phyloP scores from a whole-genome alignment of 2,329 filamentous ascomycete species.

The Fusarium foetens region DNA sequence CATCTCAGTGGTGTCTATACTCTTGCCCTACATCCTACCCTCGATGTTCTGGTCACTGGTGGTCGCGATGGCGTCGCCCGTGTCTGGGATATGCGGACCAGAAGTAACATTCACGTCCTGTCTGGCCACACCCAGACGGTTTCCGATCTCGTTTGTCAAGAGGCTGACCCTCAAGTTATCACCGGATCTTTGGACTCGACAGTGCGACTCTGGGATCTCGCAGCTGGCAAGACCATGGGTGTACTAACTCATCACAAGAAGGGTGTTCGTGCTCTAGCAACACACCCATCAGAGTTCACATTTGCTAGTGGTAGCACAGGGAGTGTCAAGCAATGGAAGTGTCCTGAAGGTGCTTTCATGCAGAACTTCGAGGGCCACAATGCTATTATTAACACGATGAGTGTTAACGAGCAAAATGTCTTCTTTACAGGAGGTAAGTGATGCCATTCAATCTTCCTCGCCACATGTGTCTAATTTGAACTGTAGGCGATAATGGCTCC shows the following conservation, averaged over 20 bases:
- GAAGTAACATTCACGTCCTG: slow-evolving; percentile 94
- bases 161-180: slow-evolving; percentile 96
- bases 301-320: slow-evolving; percentile 93
- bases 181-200: slow-evolving; percentile 92
- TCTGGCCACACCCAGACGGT: slow-evolving; percentile 92
- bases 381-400: slow-evolving; percentile 92
- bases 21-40: slow-evolving; percentile 88
- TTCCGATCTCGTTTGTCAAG: slow-evolving; percentile 89
- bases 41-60: slow-evolving; percentile 94
- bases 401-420: slow-evolving; percentile 94
- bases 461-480: slow-evolving; percentile 14
- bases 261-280: slow-evolving; percentile 84
- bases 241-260: slow-evolving; percentile 99
- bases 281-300: slow-evolving; percentile 93
- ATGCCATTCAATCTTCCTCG: no score
- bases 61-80: slow-evolving; percentile 93
- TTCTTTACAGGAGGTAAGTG: slow-evolving; percentile 82
- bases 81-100: slow-evolving; percentile 98
- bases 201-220: slow-evolving; percentile 93
- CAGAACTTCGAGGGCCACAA: slow-evolving; percentile 98
- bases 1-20: slow-evolving; percentile 97
- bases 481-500: slow-evolving; percentile 82
- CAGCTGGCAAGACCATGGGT: slow-evolving; percentile 94
- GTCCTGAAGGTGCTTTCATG: slow-evolving; percentile 97
- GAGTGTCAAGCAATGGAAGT: slow-evolving; percentile 99